Evolutionary conservation across 768 basidiomycete genomes (phyloP).

Genomic region (Cystobasidium ongulense): DNA sequence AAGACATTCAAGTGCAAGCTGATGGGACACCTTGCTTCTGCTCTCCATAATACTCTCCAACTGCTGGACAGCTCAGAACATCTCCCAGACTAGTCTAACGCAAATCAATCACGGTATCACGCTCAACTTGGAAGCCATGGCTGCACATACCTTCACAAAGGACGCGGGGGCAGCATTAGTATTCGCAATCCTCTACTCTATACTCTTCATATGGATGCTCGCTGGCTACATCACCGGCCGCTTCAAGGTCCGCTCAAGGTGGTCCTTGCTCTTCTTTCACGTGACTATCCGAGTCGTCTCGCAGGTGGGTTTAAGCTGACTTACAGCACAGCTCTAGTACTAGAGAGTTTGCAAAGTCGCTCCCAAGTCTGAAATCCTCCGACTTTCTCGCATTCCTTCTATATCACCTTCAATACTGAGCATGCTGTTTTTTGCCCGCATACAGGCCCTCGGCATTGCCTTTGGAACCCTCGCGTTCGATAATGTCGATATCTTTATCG

Average conservation of each 20-base stretch:
- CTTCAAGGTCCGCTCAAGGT: constrained; percentile 36
- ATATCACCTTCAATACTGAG: not conserved
- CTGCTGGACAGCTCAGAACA: not conserved
- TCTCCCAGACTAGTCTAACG: too few species aligned
- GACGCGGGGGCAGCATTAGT: constrained; percentile 22
- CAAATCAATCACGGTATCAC: too few species aligned
- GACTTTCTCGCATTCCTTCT: not conserved
- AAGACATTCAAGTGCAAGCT: not conserved
- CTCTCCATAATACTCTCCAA: not conserved
- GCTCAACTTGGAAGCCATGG: not conserved
- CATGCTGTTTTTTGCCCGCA: too few species aligned
- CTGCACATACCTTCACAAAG: not conserved
- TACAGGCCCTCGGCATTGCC: constrained; percentile 32
- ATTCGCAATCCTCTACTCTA: constrained; percentile 35
- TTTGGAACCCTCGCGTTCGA: constrained; percentile 34
- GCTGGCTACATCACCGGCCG: constrained; percentile 31
- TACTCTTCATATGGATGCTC: constrained; percentile 33
- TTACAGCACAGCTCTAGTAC: not conserved
- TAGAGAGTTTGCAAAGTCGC: not conserved
- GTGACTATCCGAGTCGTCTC: constrained; percentile 35
- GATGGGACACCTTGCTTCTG: not conserved
- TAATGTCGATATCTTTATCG: constrained; percentile 36
- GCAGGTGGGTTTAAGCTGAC: constrained; percentile 14
- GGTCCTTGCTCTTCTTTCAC: constrained; percentile 38
- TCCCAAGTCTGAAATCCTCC: too few species aligned